Conservation (phyloP, 1,284 basidiomycete genomes). For the Heterobasidion parviporum region DNA sequence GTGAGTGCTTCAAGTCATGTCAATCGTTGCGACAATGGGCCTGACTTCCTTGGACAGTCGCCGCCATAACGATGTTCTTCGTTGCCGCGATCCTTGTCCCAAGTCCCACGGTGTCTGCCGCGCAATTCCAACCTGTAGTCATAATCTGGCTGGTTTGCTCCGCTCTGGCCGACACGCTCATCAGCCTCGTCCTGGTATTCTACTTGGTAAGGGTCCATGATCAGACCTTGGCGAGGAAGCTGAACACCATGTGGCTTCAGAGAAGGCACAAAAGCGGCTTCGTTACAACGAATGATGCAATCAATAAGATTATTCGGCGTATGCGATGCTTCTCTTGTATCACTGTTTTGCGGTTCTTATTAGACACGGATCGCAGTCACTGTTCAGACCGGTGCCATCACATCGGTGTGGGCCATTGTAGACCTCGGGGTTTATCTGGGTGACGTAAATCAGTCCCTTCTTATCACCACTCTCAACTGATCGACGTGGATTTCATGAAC, state of each 20-base stretch:
- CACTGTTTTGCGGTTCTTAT: neutral
- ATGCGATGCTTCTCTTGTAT: neutral
- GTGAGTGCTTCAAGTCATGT: neutral
- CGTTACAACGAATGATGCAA: neutral
- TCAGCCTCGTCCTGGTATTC: neutral
- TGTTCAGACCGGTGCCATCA: neutral
- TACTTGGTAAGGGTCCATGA: neutral
- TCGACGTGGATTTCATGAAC: neutral
- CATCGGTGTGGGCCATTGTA: constrained; percentile 11
- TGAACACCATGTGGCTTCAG: neutral
- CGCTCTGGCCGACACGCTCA: neutral
- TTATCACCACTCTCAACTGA: neutral
- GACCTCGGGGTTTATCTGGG: constrained; percentile 18
- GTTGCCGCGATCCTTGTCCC: neutral
- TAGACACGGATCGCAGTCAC: neutral
- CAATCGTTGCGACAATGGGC: too few species aligned
- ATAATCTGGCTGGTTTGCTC: neutral
- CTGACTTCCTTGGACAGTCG: too few species aligned
- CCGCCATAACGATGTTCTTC: neutral
- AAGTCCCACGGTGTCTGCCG: neutral
- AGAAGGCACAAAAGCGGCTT: neutral
- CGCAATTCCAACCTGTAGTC: neutral
- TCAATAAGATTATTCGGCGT: neutral
- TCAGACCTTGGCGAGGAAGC: too few species aligned
- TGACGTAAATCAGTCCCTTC: constrained; percentile 1